Percentiles rank a stretch among this genome's conserved stretches.
These are phyloP conservation scores for Bryopsis sp. DNA, from an alignment of 139 green algal genomes.

Conservation along the genomic window DNA sequence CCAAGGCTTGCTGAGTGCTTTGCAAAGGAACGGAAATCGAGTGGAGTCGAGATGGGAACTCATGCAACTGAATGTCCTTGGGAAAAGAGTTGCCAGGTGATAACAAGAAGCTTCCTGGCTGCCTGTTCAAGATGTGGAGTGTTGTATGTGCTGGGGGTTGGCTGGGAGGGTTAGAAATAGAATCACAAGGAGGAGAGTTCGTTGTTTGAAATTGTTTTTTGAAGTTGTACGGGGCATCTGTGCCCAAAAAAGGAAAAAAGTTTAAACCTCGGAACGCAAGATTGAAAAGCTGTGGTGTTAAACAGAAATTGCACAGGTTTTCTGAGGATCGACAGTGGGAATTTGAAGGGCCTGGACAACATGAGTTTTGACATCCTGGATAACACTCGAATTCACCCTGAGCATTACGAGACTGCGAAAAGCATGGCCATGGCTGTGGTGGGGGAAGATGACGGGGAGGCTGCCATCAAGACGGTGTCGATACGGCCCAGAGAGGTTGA, in stretches of 20 bases:
- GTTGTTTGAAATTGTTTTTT: background rate
- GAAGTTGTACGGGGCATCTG: background rate
- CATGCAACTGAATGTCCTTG: constrained; percentile 41
- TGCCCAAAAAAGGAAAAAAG: background rate
- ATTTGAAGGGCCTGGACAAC: constrained; percentile 42
- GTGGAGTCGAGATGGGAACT: constrained; percentile 41
- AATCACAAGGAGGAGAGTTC: background rate
- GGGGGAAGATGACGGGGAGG: background rate
- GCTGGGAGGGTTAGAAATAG: too few relatives aligned
- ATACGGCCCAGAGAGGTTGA: background rate
- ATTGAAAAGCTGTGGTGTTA: background rate
- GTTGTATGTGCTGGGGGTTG: too few relatives aligned
- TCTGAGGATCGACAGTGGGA: constrained; percentile 49
- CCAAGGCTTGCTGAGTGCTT: constrained; percentile 16
- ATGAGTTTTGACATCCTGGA: constrained; percentile 68
- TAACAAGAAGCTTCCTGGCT: background rate
- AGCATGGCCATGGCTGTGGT: constrained; percentile 6
- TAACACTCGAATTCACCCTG: constrained; percentile 65
- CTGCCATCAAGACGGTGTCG: background rate
- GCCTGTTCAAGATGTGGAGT: background rate
- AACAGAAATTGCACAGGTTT: constrained; percentile 55
- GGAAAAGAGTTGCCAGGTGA: constrained; percentile 47
- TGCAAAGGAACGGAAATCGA: constrained; percentile 36
- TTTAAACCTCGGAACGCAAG: background rate
- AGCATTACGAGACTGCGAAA: constrained; percentile 22